phyloP scores from a whole-genome alignment of 768 basidiomycete species.

The Roridomyces roridus region DNA sequence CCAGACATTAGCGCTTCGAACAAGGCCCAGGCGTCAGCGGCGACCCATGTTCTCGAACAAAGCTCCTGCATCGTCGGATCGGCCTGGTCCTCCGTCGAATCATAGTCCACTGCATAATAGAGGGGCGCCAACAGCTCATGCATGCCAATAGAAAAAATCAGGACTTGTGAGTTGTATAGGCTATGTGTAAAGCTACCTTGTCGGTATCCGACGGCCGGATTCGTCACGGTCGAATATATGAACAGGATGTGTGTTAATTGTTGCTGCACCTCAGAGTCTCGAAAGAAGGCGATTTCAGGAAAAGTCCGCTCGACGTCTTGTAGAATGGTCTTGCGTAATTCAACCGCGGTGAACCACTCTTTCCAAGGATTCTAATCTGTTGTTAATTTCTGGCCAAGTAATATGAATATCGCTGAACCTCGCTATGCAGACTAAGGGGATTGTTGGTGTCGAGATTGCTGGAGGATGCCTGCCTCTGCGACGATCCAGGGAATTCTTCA shows the following conservation, averaged over 20 bases:
- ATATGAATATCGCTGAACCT: slow-evolving; percentile 52
- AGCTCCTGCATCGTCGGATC: slow-evolving; percentile 57
- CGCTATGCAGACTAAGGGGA: slow-evolving; percentile 79
- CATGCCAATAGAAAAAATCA: slow-evolving; percentile 62
- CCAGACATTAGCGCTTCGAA: slow-evolving; percentile 83
- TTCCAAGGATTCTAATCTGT: slow-evolving; percentile 98
- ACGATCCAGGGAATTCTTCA: slow-evolving; percentile 65
- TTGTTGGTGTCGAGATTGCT: slow-evolving; percentile 75
- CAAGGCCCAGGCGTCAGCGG: slow-evolving; percentile 88
- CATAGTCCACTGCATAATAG: slow-evolving; percentile 83
- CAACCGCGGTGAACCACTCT: slow-evolving; percentile 89
- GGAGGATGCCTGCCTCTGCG: slow-evolving; percentile 33
- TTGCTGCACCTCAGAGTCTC: slow-evolving; percentile 46
- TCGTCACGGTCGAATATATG: slow-evolving; percentile 71
- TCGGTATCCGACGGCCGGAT: slow-evolving; percentile 88
- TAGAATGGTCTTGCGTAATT: slow-evolving; percentile 85
- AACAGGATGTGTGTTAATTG: slow-evolving; percentile 89
- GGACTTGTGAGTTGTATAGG: background rate
- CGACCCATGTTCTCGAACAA: slow-evolving; percentile 72
- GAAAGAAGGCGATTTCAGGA: slow-evolving; percentile 95
- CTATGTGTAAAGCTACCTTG: slow-evolving; percentile 54
- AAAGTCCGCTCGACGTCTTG: slow-evolving; percentile 99
- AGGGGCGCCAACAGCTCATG: slow-evolving; percentile 93
- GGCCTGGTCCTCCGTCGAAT: slow-evolving; percentile 60
- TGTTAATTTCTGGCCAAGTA: background rate